Conservation (phyloP, 345 rosid species). For the Camelina hispida region DNA sequence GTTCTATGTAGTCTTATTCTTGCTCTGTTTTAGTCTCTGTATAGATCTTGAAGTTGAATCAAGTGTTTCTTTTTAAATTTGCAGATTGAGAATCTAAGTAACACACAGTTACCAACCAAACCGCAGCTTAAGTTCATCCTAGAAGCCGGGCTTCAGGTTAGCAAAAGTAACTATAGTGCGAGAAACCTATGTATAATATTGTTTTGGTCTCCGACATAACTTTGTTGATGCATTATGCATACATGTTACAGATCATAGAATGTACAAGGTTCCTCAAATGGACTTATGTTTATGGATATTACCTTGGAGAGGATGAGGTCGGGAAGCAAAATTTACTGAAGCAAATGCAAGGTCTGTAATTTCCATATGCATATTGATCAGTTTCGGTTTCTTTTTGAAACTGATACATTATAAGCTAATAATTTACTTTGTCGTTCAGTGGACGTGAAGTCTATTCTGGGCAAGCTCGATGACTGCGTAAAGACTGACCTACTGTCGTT, state of each 20-base stretch:
- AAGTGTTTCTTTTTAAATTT: background rate
- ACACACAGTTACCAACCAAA: constrained; percentile 59
- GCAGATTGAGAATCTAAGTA: constrained; percentile 59
- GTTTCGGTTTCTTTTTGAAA: background rate
- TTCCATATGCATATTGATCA: background rate
- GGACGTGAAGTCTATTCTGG: background rate
- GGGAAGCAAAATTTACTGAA: constrained; percentile 64
- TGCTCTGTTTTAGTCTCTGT: constrained; percentile 10
- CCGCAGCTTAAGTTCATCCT: constrained; percentile 75
- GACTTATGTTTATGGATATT: constrained; percentile 83
- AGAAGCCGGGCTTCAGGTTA: constrained; percentile 77
- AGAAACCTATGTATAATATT: background rate
- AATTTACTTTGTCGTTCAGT: constrained; percentile 7
- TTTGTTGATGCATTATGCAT: constrained; percentile 52
- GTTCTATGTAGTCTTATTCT: constrained; percentile 27
- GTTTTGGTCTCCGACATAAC: background rate
- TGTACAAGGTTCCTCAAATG: constrained; percentile 79
- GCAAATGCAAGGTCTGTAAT: constrained; percentile 62
- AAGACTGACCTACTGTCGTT: background rate
- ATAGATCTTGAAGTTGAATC: constrained; percentile 1
- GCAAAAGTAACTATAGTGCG: constrained; percentile 34
- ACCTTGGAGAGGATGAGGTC: constrained; percentile 60
- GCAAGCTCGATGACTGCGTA: constrained; percentile 2
- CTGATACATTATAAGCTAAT: background rate
- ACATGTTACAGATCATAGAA: constrained; percentile 56